Evolutionary conservation across 176 grass and related monocot species (phyloP).

Genomic region (Carex cristatella): DNA sequence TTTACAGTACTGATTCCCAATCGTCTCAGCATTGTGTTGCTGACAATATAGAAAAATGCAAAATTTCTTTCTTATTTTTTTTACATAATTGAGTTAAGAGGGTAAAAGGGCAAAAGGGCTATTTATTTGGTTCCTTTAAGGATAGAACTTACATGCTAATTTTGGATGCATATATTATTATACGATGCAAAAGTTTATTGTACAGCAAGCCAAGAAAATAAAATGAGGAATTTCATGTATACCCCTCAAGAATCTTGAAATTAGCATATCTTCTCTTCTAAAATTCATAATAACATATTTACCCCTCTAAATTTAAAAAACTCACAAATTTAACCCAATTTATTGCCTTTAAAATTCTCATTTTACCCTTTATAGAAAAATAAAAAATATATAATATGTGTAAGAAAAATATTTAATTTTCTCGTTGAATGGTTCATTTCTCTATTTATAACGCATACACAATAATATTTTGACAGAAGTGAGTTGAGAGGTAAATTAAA

Average conservation of each 20-base stretch:
- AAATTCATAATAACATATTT: too few relatives aligned
- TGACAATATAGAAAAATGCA: background rate
- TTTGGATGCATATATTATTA: background rate
- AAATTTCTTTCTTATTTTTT: background rate
- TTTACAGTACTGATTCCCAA: too few relatives aligned
- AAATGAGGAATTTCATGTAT: background rate
- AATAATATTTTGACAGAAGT: background rate
- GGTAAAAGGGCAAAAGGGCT: background rate
- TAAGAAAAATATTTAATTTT: too few relatives aligned
- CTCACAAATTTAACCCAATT: too few relatives aligned
- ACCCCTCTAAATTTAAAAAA: too few relatives aligned
- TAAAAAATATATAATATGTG: too few relatives aligned
- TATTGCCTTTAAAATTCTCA: too few relatives aligned
- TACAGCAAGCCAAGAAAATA: background rate
- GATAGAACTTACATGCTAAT: background rate
- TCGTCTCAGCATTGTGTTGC: too few relatives aligned
- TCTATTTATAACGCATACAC: background rate
- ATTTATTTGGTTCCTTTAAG: background rate
- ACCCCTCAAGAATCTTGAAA: too few relatives aligned
- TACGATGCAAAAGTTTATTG: background rate
- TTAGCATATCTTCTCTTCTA: too few relatives aligned
- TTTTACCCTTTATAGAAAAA: too few relatives aligned
- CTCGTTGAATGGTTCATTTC: too few relatives aligned
- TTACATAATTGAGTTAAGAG: background rate
- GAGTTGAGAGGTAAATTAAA: background rate